These are phyloP conservation scores for Gentiana macrophylla DNA, from an alignment of 257 asterid species.

Conservation along the genomic window DNA sequence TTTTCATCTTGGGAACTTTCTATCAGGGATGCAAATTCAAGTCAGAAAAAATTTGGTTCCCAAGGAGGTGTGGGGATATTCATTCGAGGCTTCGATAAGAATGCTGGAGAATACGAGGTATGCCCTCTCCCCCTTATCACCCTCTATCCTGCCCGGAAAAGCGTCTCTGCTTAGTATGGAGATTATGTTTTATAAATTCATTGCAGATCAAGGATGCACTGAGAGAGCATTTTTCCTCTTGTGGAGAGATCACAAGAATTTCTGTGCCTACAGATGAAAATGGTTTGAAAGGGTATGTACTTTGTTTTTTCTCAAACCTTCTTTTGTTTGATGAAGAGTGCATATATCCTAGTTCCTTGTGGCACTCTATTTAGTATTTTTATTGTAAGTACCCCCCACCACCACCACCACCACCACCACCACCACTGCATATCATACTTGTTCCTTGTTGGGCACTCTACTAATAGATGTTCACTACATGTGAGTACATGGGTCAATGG, in stretches of 20 bases:
- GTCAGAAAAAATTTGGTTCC: conserved; percentile 32
- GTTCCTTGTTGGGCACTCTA: background rate
- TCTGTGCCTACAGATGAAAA: conserved; percentile 61
- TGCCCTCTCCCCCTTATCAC: background rate
- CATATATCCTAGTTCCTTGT: background rate
- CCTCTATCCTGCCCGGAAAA: background rate
- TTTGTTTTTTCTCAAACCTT: background rate
- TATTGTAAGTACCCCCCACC: background rate
- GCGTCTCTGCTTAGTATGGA: background rate
- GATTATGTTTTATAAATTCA: background rate
- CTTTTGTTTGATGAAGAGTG: background rate
- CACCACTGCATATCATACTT: background rate
- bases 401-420: no score
- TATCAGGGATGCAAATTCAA: conserved; percentile 29
- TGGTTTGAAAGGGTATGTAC: conserved; percentile 50
- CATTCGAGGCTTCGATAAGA: conserved; percentile 57
- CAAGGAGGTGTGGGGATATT: conserved; percentile 33
- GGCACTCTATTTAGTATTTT: background rate
- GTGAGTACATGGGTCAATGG: background rate
- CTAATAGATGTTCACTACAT: no score
- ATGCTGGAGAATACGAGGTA: conserved; percentile 43
- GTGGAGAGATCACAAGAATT: conserved; percentile 63
- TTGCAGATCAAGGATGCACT: conserved; percentile 57
- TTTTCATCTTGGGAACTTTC: conserved; percentile 2
- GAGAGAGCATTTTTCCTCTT: conserved; percentile 53